A percentile compares a stretch with the other conserved stretches of the same genome.
These are phyloP conservation scores for Lipomyces starkeyi DNA, from an alignment of 805 yeast genomes.

Conservation along the genomic window DNA sequence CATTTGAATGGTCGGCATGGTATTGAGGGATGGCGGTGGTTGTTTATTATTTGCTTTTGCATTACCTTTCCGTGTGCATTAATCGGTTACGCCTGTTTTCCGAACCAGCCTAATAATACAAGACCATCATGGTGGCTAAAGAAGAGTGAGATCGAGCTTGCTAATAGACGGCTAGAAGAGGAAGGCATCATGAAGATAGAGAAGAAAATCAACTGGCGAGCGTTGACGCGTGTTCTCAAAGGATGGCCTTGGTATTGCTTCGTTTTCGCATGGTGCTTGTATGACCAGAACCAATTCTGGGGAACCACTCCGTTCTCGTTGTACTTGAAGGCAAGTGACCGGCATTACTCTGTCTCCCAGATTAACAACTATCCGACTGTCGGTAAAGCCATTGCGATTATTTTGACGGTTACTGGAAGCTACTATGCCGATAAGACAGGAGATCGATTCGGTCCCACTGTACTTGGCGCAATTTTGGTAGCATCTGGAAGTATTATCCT, in stretches of 20 bases:
- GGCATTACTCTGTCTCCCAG: conserved; percentile 45
- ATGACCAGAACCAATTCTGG: conserved; percentile 15
- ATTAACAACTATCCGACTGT: conserved; percentile 51
- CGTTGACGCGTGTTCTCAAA: conserved; percentile 46
- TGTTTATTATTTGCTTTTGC: conserved; percentile 60
- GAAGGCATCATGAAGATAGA: conserved; percentile 41
- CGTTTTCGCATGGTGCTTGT: conserved; percentile 21
- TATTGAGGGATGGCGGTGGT: conserved; percentile 65
- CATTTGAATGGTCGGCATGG: conserved; percentile 52
- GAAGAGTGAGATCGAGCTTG: conserved; percentile 45
- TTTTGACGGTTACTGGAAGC: conserved; percentile 25
- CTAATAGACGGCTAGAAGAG: conserved; percentile 42
- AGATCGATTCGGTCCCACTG: conserved; percentile 48
- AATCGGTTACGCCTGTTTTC: conserved; percentile 52
- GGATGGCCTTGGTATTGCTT: conserved; percentile 47
- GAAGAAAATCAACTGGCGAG: conserved; percentile 40
- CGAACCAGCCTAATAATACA: conserved; percentile 57
- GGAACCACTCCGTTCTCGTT: conserved; percentile 43
- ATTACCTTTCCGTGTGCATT: conserved; percentile 49
- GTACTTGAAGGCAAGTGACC: conserved; percentile 47
- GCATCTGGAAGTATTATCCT: conserved; percentile 72
- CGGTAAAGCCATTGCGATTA: conserved; percentile 51
- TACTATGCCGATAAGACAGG: conserved; percentile 22
- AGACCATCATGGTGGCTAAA: conserved; percentile 45
- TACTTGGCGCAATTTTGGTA: conserved; percentile 75